Percentiles rank a stretch among this genome's conserved stretches.
phyloP scores from a whole-genome alignment of 495 filamentous ascomycete genomes.

The Penicillium herquei region DNA sequence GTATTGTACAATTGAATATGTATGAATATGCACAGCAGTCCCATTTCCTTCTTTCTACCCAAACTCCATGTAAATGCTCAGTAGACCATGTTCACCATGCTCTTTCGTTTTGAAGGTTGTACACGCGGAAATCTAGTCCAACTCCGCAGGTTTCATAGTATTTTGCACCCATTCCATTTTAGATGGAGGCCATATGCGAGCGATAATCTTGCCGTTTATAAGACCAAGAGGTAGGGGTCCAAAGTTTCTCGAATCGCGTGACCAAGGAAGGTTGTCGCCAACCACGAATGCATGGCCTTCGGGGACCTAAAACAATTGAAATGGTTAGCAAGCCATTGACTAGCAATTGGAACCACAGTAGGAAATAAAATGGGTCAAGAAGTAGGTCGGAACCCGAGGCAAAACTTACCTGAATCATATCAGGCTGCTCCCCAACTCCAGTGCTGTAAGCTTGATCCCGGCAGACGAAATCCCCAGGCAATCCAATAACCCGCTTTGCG shows the following conservation, averaged over 20 bases:
- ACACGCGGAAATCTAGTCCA: slow-evolving; percentile 18
- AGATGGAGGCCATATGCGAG: slow-evolving; percentile 53
- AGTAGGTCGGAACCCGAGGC: neutral
- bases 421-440: slow-evolving; percentile 37
- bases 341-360: no score
- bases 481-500: slow-evolving; percentile 79
- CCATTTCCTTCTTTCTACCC: slow-evolving; percentile 17
- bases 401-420: slow-evolving; percentile 72
- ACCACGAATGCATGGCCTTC: slow-evolving; percentile 84
- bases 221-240: slow-evolving; percentile 83
- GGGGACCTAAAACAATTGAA: slow-evolving; percentile 59
- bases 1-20: slow-evolving; percentile 50
- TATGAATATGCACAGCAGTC: slow-evolving; percentile 47
- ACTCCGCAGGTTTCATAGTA: slow-evolving; percentile 40
- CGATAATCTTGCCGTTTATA: slow-evolving; percentile 83
- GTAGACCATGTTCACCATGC: neutral
- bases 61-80: slow-evolving; percentile 29
- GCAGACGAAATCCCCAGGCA: slow-evolving; percentile 89
- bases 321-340: slow-evolving; percentile 3
- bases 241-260: slow-evolving; percentile 80
- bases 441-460: slow-evolving; percentile 56
- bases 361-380: neutral
- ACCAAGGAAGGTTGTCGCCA: slow-evolving; percentile 82
- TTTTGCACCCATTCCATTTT: slow-evolving; percentile 54
- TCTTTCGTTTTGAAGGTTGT: neutral